Conservation (phyloP, 225 moss, liverwort and hornwort species). For the Sphagnum contortum region DNA sequence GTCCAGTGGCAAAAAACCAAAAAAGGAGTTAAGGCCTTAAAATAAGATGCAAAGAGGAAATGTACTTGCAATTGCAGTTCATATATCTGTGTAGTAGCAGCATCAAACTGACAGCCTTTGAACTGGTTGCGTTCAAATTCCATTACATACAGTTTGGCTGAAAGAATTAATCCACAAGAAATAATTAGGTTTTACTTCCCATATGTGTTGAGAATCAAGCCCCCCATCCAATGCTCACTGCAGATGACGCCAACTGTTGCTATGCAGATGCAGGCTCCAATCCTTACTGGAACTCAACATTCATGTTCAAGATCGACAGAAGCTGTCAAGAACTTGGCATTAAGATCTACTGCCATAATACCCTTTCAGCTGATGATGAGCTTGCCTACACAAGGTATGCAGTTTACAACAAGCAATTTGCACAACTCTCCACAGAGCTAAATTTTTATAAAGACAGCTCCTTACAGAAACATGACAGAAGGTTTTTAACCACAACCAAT, state of each 20-base stretch:
- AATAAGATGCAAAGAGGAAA: too few relatives aligned
- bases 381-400: constrained; percentile 23
- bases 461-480: too few relatives aligned
- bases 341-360: constrained; percentile 18
- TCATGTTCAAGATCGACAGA: constrained; percentile 31
- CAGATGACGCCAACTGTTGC: neutral
- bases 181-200: neutral
- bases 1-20: too few relatives aligned
- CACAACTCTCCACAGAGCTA: neutral
- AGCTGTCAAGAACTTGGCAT: constrained; percentile 17
- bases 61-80: too few relatives aligned
- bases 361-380: constrained; percentile 20
- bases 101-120: too few relatives aligned
- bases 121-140: neutral
- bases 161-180: neutral
- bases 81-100: too few relatives aligned
- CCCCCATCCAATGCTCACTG: too few relatives aligned
- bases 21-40: too few relatives aligned
- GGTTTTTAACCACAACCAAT: too few relatives aligned
- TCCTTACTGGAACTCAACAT: constrained; percentile 30
- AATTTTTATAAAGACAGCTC: too few relatives aligned
- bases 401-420: neutral
- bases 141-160: neutral
- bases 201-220: neutral
- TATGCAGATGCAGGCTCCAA: constrained; percentile 21